A percentile compares a stretch with the other conserved stretches of the same genome.
phyloP scores from a whole-genome alignment of 2,329 filamentous ascomycete genomes.

The Knufia petricola region DNA sequence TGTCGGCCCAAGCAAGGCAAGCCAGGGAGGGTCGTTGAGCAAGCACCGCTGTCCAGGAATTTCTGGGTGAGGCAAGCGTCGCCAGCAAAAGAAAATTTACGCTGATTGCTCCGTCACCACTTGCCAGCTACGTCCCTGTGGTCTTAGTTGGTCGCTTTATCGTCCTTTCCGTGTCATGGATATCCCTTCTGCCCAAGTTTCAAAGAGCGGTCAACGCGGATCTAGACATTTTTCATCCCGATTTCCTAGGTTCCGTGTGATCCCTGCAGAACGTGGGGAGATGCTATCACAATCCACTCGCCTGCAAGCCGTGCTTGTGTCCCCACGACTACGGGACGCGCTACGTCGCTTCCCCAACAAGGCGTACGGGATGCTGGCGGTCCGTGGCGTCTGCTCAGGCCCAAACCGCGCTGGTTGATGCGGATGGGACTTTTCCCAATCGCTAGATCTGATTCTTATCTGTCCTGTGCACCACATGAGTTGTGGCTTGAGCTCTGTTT shows the following conservation, averaged over 20 bases:
- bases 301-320: background rate
- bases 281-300: background rate
- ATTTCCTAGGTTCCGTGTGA: background rate
- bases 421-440: background rate
- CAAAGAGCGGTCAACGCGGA: slow-evolving; percentile 9
- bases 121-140: slow-evolving; percentile 2
- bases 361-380: background rate
- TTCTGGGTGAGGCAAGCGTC: background rate
- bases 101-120: background rate
- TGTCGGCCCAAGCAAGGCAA: background rate
- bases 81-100: background rate
- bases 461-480: background rate
- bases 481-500: background rate
- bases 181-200: slow-evolving; percentile 2
- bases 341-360: background rate
- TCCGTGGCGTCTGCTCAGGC: background rate
- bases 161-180: slow-evolving; percentile 3
- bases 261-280: slow-evolving; percentile 1
- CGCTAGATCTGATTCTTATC: background rate
- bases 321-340: background rate
- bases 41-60: slow-evolving; percentile 2
- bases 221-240: background rate
- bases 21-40: background rate
- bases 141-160: slow-evolving; percentile 2
- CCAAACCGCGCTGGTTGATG: too few species aligned